phyloP scores from a whole-genome alignment of 1,284 basidiomycete genomes.

The Pisolithus thermaeus region DNA sequence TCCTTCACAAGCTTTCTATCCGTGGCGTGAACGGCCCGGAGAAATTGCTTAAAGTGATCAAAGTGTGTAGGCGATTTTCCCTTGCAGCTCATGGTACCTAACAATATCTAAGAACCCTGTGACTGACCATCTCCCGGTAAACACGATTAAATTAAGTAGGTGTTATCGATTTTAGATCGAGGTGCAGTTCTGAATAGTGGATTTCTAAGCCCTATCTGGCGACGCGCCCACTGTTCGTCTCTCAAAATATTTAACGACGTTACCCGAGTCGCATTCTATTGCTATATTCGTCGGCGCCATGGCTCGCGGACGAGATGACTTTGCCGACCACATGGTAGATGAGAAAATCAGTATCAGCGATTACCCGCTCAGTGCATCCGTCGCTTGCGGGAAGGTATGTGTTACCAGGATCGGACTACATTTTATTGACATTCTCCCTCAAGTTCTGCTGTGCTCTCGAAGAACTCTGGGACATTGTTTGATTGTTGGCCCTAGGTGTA shows the following conservation, averaged over 20 bases:
- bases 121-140: slow-evolving; percentile 90
- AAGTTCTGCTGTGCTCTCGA: slow-evolving; percentile 70
- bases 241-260: slow-evolving; percentile 74
- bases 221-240: slow-evolving; percentile 85
- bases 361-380: slow-evolving; percentile 90
- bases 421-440: slow-evolving; percentile 9
- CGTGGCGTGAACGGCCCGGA: slow-evolving; percentile 95
- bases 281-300: slow-evolving; percentile 98
- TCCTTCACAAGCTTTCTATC: slow-evolving; percentile 94
- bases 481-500: slow-evolving; percentile 7
- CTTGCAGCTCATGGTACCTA: slow-evolving; percentile 1
- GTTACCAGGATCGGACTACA: background rate
- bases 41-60: slow-evolving; percentile 96
- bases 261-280: slow-evolving; percentile 84
- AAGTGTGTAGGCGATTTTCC: slow-evolving; percentile 41
- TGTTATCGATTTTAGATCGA: slow-evolving; percentile 13
- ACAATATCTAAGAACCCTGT: slow-evolving; percentile 74
- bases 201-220: slow-evolving; percentile 73
- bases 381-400: slow-evolving; percentile 92
- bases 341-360: slow-evolving; percentile 97
- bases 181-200: slow-evolving; percentile 3
- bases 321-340: slow-evolving; percentile 94
- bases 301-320: slow-evolving; percentile 93
- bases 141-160: slow-evolving; percentile 94
- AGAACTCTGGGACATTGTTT: slow-evolving; percentile 58